These are phyloP conservation scores for Pezicula radicicola DNA, from an alignment of 2,329 filamentous ascomycete genomes.

Conservation along the genomic window DNA sequence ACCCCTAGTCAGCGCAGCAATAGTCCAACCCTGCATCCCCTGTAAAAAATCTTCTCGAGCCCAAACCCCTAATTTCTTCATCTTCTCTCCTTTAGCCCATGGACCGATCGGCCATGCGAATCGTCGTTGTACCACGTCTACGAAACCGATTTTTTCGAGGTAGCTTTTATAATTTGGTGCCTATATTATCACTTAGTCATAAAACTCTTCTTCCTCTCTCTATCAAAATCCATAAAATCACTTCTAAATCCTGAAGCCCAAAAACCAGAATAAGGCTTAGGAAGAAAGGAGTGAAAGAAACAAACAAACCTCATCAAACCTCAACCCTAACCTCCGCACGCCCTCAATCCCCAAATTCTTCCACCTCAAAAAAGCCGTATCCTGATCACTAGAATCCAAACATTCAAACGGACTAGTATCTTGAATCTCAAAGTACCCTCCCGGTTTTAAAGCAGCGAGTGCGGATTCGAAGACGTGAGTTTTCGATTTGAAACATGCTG, in stretches of 20 bases:
- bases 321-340: background rate
- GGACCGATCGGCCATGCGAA: conserved; percentile 46
- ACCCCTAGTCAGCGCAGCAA: background rate
- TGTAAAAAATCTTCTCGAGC: conserved; percentile 17
- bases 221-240: too few relatives aligned
- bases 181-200: too few relatives aligned
- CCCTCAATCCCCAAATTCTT: conserved; percentile 7
- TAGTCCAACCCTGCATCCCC: background rate
- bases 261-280: too few relatives aligned
- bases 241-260: too few relatives aligned
- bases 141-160: conserved; percentile 8
- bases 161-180: background rate
- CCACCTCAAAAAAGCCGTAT: conserved; percentile 11
- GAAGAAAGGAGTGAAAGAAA: too few relatives aligned
- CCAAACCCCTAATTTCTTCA: conserved; percentile 5
- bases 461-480: background rate
- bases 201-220: too few relatives aligned
- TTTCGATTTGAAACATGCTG: background rate
- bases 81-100: conserved; percentile 45
- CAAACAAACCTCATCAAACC: background rate
- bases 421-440: conserved; percentile 41
- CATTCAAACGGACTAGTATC: conserved; percentile 32
- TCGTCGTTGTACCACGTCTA: conserved; percentile 31
- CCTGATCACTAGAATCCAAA: conserved; percentile 35
- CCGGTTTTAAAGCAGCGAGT: conserved; percentile 32